Percentiles rank a stretch among this genome's conserved stretches.
These are phyloP conservation scores for Dendrocalamus latiflorus DNA, from an alignment of 202 grass and related monocot species.

Conservation along the genomic window DNA sequence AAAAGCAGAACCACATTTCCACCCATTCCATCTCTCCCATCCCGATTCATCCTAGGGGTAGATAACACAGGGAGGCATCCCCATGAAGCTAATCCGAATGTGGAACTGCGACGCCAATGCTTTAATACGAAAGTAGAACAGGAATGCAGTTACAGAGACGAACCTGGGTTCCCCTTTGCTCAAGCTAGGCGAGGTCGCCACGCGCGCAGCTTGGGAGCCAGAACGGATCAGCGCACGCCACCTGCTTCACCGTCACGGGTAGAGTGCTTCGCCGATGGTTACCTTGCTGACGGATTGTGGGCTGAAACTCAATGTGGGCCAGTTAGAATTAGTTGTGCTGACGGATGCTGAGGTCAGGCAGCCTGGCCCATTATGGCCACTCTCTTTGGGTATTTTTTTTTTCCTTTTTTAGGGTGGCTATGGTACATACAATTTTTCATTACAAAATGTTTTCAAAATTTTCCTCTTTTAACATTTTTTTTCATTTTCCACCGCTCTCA, in stretches of 20 bases:
- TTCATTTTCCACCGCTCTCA: too few relatives aligned
- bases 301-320: too few relatives aligned
- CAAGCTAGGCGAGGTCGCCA: not conserved
- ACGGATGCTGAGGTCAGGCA: too few relatives aligned
- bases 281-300: not conserved
- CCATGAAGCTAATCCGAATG: not conserved
- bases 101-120: not conserved
- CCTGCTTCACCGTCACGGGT: not conserved
- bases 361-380: too few relatives aligned
- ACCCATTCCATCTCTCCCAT: not conserved
- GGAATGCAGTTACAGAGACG: not conserved
- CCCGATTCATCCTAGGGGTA: not conserved
- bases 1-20: not conserved
- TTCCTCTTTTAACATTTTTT: too few relatives aligned
- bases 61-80: not conserved
- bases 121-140: not conserved
- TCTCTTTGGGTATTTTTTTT: too few relatives aligned
- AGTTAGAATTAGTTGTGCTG: too few relatives aligned
- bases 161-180: slow-evolving; percentile 9
- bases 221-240: not conserved
- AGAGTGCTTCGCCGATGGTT: not conserved
- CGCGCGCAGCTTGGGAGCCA: not conserved
- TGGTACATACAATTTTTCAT: too few relatives aligned
- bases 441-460: too few relatives aligned
- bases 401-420: too few relatives aligned